phyloP scores from a whole-genome alignment of 257 asterid species.

The Henckelia pumila region DNA sequence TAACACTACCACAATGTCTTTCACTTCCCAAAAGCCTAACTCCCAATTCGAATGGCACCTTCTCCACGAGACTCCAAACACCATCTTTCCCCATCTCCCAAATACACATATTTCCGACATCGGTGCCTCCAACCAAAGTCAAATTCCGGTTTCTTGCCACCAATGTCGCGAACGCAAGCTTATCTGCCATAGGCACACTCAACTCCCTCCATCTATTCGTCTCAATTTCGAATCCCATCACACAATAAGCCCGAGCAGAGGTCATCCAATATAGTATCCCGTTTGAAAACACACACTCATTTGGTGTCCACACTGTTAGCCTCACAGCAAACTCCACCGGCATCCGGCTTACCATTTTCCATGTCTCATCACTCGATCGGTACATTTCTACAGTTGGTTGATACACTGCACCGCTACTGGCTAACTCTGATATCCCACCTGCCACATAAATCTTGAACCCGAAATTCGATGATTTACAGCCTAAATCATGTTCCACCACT shows the following conservation, averaged over 20 bases:
- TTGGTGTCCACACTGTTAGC: slow-evolving; percentile 87
- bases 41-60: slow-evolving; percentile 53
- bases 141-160: slow-evolving; percentile 50
- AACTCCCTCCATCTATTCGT: slow-evolving; percentile 55
- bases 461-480: neutral
- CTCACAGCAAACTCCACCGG: slow-evolving; percentile 79
- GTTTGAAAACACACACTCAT: slow-evolving; percentile 50
- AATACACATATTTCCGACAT: slow-evolving; percentile 41
- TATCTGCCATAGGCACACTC: slow-evolving; percentile 71
- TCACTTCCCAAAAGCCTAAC: slow-evolving; percentile 38
- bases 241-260: slow-evolving; percentile 70
- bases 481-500: slow-evolving; percentile 21
- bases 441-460: slow-evolving; percentile 53
- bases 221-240: slow-evolving; percentile 57
- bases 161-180: slow-evolving; percentile 75
- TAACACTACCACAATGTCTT: slow-evolving; percentile 41
- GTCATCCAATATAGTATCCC: slow-evolving; percentile 80
- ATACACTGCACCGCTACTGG: slow-evolving; percentile 51
- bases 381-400: slow-evolving; percentile 62
- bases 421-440: slow-evolving; percentile 51
- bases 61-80: slow-evolving; percentile 55
- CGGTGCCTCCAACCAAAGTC: slow-evolving; percentile 62
- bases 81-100: slow-evolving; percentile 64
- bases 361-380: slow-evolving; percentile 37
- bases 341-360: slow-evolving; percentile 45